phyloP scores from a whole-genome alignment of 805 yeast species.

The Metschnikowia koreensis region DNA sequence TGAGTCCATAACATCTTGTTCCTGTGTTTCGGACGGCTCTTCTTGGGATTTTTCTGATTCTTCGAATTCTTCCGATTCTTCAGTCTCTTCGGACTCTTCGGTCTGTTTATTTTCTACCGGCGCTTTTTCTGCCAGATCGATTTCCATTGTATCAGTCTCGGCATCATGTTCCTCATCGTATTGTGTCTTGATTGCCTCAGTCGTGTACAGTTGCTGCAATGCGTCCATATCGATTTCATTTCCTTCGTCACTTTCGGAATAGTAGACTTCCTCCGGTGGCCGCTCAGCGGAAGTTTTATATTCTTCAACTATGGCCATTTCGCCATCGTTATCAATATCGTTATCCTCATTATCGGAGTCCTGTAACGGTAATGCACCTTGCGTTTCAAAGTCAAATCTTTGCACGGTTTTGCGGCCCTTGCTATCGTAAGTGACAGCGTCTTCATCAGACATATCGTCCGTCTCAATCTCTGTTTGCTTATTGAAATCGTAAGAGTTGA shows the following conservation, averaged over 20 bases:
- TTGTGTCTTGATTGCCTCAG: conserved; percentile 28
- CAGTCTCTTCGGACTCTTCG: neutral
- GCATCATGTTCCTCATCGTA: conserved; percentile 26
- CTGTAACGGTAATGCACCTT: conserved; percentile 22
- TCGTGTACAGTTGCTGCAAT: conserved; percentile 24
- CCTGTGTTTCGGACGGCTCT: too few relatives aligned
- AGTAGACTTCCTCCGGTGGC: conserved; percentile 31
- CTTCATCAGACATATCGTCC: conserved; percentile 31
- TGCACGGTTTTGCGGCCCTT: conserved; percentile 36
- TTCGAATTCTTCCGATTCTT: neutral
- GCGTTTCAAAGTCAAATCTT: conserved; percentile 35
- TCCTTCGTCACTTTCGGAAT: conserved; percentile 41
- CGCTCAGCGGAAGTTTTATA: conserved; percentile 21
- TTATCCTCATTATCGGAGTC: conserved; percentile 22
- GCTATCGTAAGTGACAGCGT: conserved; percentile 44
- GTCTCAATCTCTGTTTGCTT: conserved; percentile 42
- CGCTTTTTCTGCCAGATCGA: conserved; percentile 2
- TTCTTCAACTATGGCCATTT: conserved; percentile 14
- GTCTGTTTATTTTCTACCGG: neutral
- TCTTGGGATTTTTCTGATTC: neutral
- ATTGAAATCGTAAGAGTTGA: conserved; percentile 52
- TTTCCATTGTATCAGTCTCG: conserved; percentile 2
- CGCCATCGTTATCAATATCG: conserved; percentile 7
- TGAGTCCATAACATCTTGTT: too few relatives aligned
- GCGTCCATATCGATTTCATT: conserved; percentile 37